Percentiles rank a stretch among this genome's conserved stretches.
Conservation (phyloP, 306 rosid genomes). For the Pueraria montana region DNA sequence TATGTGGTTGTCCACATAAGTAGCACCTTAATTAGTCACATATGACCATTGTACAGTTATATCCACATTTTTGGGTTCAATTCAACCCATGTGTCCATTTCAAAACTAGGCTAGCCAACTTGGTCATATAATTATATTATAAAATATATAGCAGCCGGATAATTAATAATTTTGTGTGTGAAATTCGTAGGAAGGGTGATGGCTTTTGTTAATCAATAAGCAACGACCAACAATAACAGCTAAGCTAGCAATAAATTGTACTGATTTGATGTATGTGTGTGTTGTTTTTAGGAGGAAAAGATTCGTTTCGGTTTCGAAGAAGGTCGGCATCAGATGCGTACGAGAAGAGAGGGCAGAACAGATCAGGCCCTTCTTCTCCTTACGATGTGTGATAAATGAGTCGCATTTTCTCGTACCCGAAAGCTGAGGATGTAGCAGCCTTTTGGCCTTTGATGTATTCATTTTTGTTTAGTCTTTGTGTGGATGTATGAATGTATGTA, state of each 20-base stretch:
- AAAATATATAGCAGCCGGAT: not conserved
- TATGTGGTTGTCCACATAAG: slow-evolving; percentile 30
- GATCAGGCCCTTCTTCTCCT: slow-evolving; percentile 81
- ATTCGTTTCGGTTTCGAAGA: slow-evolving; percentile 79
- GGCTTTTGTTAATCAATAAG: not conserved
- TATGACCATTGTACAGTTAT: not conserved
- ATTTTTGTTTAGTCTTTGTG: slow-evolving; percentile 45
- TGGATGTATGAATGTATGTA: slow-evolving; percentile 15
- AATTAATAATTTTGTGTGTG: not conserved
- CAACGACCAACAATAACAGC: not conserved
- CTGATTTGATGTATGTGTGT: not conserved
- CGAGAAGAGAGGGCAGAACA: slow-evolving; percentile 65
- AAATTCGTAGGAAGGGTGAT: not conserved
- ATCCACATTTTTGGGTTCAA: slow-evolving; percentile 10
- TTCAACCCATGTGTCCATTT: slow-evolving; percentile 39
- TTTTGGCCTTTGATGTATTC: slow-evolving; percentile 42
- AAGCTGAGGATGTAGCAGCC: slow-evolving; percentile 16
- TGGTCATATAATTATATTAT: not conserved
- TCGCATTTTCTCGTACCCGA: not conserved
- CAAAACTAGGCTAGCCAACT: slow-evolving; percentile 23
- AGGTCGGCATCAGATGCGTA: slow-evolving; percentile 81
- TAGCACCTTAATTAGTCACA: not conserved
- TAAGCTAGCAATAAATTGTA: not conserved
- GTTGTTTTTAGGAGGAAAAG: slow-evolving; percentile 68
- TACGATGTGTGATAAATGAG: slow-evolving; percentile 80